Evolutionary conservation across 1,284 basidiomycete species (phyloP).

Genomic region (Boletus mariae): DNA sequence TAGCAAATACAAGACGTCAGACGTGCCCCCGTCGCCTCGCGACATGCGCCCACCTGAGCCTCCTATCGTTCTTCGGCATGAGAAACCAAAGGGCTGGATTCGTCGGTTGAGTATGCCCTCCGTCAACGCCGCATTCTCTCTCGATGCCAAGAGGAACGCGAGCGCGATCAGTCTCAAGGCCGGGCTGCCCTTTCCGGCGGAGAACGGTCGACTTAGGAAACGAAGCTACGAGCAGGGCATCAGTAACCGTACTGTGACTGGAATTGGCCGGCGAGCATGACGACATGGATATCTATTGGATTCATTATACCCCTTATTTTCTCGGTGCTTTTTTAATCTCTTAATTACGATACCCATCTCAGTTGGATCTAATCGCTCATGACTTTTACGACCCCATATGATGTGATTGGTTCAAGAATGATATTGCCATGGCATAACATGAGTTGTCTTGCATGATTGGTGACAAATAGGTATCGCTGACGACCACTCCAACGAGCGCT

Average conservation of each 20-base stretch:
- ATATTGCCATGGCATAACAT: not conserved
- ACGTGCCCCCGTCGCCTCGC: constrained; percentile 32
- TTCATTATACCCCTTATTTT: constrained; percentile 4
- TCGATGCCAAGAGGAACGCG: constrained; percentile 45
- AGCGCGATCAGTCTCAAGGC: constrained; percentile 38
- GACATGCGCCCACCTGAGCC: constrained; percentile 42
- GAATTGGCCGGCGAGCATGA: constrained; percentile 29
- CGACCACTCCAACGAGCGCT: not conserved
- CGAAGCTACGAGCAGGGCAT: constrained; percentile 45
- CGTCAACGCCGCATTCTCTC: constrained; percentile 51
- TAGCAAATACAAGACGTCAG: constrained; percentile 41
- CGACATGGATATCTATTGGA: constrained; percentile 5
- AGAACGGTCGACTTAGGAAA: constrained; percentile 41
- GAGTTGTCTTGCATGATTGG: not conserved
- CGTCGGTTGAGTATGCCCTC: constrained; percentile 73
- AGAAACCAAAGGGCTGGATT: constrained; percentile 71
- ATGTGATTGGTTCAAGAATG: not conserved
- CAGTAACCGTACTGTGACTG: constrained; percentile 40
- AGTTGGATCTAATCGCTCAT: not conserved
- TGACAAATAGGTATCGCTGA: constrained; percentile 1
- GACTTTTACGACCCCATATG: not conserved
- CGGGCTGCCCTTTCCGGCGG: constrained; percentile 28
- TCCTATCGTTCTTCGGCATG: constrained; percentile 42
- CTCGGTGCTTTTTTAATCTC: not conserved
- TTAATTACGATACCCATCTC: not conserved